Percentiles rank a stretch among this genome's conserved stretches.
Evolutionary conservation across 1,139 yeast genomes (phyloP).

Genomic region (Candida frijolesensis): DNA sequence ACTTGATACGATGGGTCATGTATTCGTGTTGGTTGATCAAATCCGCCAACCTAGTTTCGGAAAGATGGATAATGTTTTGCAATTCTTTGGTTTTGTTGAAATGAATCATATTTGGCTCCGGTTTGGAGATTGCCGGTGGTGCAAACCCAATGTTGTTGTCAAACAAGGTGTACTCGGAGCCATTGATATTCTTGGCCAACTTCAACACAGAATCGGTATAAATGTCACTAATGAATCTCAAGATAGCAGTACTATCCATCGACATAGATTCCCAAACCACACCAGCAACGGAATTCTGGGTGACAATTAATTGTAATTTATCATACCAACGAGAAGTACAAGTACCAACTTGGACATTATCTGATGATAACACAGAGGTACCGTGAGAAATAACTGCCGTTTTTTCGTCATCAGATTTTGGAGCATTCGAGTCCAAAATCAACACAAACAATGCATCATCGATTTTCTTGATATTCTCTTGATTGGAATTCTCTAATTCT

Average conservation of each 20-base stretch:
- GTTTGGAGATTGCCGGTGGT: conserved; percentile 44
- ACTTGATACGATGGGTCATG: conserved; percentile 40
- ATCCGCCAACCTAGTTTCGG: conserved; percentile 78
- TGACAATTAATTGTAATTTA: conserved; percentile 68
- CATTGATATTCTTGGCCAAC: conserved; percentile 71
- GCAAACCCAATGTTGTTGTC: conserved; percentile 40
- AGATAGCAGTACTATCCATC: conserved; percentile 78
- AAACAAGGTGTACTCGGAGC: conserved; percentile 69
- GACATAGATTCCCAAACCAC: conserved; percentile 74
- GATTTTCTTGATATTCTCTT: conserved; percentile 46
- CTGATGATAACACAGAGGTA: conserved; percentile 53
- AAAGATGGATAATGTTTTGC: conserved; percentile 56
- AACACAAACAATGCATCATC: conserved; percentile 70
- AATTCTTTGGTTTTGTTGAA: conserved; percentile 55
- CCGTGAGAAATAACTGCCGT: conserved; percentile 61
- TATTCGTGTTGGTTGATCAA: conserved; percentile 72
- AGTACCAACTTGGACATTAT: conserved; percentile 69
- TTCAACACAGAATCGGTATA: conserved; percentile 75
- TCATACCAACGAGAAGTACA: conserved; percentile 83
- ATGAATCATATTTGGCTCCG: conserved; percentile 39
- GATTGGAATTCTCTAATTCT: conserved; percentile 49
- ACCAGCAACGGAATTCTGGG: conserved; percentile 73
- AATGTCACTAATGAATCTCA: conserved; percentile 72
- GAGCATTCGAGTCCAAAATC: conserved; percentile 62
- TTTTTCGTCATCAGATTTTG: conserved; percentile 52